phyloP scores from a whole-genome alignment of 129 eudicot genomes.

The Tagetes patula region DNA sequence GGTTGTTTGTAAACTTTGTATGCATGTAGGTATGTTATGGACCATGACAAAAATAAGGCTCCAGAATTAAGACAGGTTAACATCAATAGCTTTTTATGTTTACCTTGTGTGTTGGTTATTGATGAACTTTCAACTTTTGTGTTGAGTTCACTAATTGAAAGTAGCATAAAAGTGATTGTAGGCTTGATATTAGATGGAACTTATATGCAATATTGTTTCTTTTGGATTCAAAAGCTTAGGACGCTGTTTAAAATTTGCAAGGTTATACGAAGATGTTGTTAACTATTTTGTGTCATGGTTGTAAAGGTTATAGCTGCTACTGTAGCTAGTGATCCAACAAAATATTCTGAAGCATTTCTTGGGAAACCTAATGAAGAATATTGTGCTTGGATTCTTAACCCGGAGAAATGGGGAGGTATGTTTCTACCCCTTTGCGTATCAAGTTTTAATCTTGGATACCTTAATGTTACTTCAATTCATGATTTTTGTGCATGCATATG shows the following conservation, averaged over 20 bases:
- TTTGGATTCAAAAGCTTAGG: constrained; percentile 1
- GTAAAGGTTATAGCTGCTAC: constrained; percentile 92
- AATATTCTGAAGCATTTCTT: constrained; percentile 87
- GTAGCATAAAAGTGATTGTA: background rate
- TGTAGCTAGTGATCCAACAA: constrained; percentile 85
- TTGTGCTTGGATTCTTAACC: constrained; percentile 87
- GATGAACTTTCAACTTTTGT: background rate
- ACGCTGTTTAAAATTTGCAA: background rate
- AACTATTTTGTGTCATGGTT: constrained; percentile 19
- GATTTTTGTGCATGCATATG: background rate
- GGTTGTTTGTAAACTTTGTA: constrained; percentile 24
- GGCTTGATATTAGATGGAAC: background rate
- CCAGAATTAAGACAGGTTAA: constrained; percentile 85
- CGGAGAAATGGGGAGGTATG: constrained; percentile 98
- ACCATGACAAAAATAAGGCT: constrained; percentile 81
- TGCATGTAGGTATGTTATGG: constrained; percentile 81
- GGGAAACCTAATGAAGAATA: constrained; percentile 84
- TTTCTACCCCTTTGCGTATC: background rate
- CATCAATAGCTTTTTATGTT: background rate
- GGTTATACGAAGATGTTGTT: background rate
- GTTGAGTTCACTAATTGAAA: background rate
- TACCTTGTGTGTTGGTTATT: background rate
- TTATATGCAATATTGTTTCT: background rate
- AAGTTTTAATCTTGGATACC: background rate
- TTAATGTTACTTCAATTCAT: background rate